Evolutionary conservation across 2,329 filamentous ascomycete species (phyloP), one percentile per base, ranked within the genome.

Genomic region (Fusarium transvaalense): DNA sequence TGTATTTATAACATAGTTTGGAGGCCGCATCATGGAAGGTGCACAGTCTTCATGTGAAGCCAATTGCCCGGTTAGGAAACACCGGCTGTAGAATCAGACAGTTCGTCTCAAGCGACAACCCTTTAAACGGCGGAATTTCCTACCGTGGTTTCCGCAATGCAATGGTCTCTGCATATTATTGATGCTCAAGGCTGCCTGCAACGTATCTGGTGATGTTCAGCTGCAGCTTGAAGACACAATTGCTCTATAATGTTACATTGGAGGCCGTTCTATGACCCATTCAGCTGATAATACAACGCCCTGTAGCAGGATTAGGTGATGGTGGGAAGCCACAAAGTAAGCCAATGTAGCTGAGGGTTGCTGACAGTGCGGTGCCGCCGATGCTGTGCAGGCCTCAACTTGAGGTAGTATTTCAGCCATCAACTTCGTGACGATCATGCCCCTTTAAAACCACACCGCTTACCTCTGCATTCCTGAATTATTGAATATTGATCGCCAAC

Each of bases 381-480:
- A 25, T 27, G 27, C 14, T 15, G n/a, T 27, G 17, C 19, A 53
- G 10, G 5, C 27, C 10, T 21, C 31, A 35, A 21, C 17, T 27
- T 14, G 8, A 15, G 17, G 23, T 46, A n/a, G 19, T 21, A n/a
- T 25, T 35, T 55, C 52, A 55, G 52, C 52, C 37, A 37, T 6
- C 34, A 5, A 19, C 25, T 10, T 5, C 5, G 6, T 6, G 43
- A 2, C 15, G 27, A 56, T 56, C 53, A 14, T 56, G 10, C 23
- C 21, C 53, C 4, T 10, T 56, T 51, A 10, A 13, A 50, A 21
- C 35, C 8, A 21, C 4, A 2, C 1, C 2, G 27, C 47, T 29
- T 27, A 21, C 13, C 13, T 50, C n/a, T 27, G 25, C 13, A 15
- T 38, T 4, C 7, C 15, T 12, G 15, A 15, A 23, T 38, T 39